These are phyloP conservation scores for Metschnikowia vanudenii DNA, from an alignment of 805 yeast genomes.

Conservation along the genomic window DNA sequence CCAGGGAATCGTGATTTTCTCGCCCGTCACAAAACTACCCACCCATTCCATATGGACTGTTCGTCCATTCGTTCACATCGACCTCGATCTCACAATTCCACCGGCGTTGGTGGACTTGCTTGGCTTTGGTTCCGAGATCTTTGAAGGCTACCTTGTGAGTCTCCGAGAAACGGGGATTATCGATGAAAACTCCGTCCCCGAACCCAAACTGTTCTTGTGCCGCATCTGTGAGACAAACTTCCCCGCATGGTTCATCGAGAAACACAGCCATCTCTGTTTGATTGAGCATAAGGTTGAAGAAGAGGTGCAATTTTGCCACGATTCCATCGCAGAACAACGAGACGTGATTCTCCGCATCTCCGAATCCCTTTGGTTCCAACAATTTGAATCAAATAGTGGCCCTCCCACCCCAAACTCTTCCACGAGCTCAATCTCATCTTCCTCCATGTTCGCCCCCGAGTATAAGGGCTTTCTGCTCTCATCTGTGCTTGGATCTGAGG, in stretches of 20 bases:
- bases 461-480: constrained; percentile 57
- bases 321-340: constrained; percentile 69
- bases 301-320: constrained; percentile 72
- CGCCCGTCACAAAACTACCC: constrained; percentile 53
- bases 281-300: constrained; percentile 83
- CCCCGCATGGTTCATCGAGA: constrained; percentile 97
- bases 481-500: constrained; percentile 4
- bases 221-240: constrained; percentile 86
- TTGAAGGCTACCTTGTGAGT: constrained; percentile 67
- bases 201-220: constrained; percentile 82
- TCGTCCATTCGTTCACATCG: constrained; percentile 67
- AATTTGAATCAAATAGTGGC: constrained; percentile 12
- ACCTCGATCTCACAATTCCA: constrained; percentile 68
- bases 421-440: constrained; percentile 21
- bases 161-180: constrained; percentile 63
- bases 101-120: constrained; percentile 64
- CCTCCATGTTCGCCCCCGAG: constrained; percentile 32
- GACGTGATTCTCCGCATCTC: constrained; percentile 45
- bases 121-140: constrained; percentile 87
- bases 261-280: constrained; percentile 83
- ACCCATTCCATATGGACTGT: constrained; percentile 92
- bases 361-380: constrained; percentile 35
- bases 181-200: constrained; percentile 64
- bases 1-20: constrained; percentile 84
- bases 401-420: constrained; percentile 20